Conservation (phyloP, 1,284 basidiomycete genomes). For the Cutaneotrichosporon sp. region DNA sequence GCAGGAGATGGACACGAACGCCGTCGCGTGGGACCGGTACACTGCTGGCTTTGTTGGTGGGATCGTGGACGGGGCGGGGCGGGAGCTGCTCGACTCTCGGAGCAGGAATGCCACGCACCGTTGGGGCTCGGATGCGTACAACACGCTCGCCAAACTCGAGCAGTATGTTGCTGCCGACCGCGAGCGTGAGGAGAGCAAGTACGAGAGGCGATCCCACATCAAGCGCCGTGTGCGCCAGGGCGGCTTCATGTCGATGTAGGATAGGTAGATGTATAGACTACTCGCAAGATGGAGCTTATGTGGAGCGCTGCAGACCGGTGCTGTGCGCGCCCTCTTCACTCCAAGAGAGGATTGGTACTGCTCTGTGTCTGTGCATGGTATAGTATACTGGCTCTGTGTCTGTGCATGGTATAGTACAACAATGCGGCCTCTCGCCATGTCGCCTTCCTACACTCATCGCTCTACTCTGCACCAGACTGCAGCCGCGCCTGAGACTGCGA, state of each 20-base stretch:
- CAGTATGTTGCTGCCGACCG: slow-evolving; percentile 2
- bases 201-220: neutral
- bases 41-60: slow-evolving; percentile 61
- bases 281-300: neutral
- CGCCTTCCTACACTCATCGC: neutral
- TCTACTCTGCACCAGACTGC: slow-evolving; percentile 37
- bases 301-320: too few relatives aligned
- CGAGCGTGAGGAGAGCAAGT: slow-evolving; percentile 7
- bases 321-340: too few relatives aligned
- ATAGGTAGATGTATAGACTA: neutral
- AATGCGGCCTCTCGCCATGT: neutral
- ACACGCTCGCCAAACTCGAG: slow-evolving; percentile 9
- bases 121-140: slow-evolving; percentile 15
- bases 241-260: neutral
- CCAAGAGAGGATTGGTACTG: too few relatives aligned
- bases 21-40: slow-evolving; percentile 59
- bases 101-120: neutral
- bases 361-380: slow-evolving; percentile 6
- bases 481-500: slow-evolving; percentile 67
- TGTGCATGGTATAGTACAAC: slow-evolving; percentile 14
- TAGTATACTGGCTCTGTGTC: slow-evolving; percentile 6
- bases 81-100: slow-evolving; percentile 9
- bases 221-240: slow-evolving; percentile 5
- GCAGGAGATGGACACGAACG: slow-evolving; percentile 75
- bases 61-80: slow-evolving; percentile 59